phyloP scores from a whole-genome alignment of 805 yeast species.

The Geotrichum ghanense region DNA sequence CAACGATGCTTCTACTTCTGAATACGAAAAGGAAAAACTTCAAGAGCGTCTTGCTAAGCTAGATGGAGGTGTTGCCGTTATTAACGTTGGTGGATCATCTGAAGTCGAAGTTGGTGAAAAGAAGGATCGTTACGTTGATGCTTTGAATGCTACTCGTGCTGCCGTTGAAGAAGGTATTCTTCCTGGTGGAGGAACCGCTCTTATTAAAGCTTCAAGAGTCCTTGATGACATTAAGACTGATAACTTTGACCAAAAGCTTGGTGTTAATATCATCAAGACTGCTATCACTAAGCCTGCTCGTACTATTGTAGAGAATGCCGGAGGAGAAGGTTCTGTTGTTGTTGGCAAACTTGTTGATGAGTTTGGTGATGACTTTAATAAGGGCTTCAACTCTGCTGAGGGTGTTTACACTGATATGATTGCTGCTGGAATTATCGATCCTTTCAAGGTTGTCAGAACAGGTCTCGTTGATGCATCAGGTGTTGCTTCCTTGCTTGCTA shows the following conservation, averaged over 20 bases:
- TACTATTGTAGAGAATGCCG: slow-evolving; percentile 92
- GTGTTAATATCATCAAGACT: slow-evolving; percentile 84
- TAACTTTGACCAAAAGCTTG: slow-evolving; percentile 94
- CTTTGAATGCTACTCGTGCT: slow-evolving; percentile 96
- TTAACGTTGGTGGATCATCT: slow-evolving; percentile 93
- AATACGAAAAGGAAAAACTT: slow-evolving; percentile 92
- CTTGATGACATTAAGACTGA: slow-evolving; percentile 60
- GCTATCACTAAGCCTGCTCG: slow-evolving; percentile 94
- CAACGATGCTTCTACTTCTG: slow-evolving; percentile 59
- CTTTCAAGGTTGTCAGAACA: slow-evolving; percentile 93
- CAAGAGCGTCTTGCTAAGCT: slow-evolving; percentile 96
- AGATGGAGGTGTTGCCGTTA: slow-evolving; percentile 96
- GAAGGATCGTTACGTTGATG: slow-evolving; percentile 98
- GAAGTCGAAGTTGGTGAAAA: slow-evolving; percentile 98
- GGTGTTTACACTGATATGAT: slow-evolving; percentile 94
- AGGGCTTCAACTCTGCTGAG: slow-evolving; percentile 85
- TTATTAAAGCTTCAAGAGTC: slow-evolving; percentile 77
- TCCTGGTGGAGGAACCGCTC: slow-evolving; percentile 99
- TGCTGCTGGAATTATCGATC: slow-evolving; percentile 94
- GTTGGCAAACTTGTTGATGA: slow-evolving; percentile 70
- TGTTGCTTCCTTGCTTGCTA: slow-evolving; percentile 93
- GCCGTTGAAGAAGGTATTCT: slow-evolving; percentile 97
- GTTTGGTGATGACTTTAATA: slow-evolving; percentile 61
- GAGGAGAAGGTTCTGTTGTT: slow-evolving; percentile 93
- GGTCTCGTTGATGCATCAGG: slow-evolving; percentile 95